phyloP scores from a whole-genome alignment of 805 yeast genomes.

The Scheffersomyces amazonensis region DNA sequence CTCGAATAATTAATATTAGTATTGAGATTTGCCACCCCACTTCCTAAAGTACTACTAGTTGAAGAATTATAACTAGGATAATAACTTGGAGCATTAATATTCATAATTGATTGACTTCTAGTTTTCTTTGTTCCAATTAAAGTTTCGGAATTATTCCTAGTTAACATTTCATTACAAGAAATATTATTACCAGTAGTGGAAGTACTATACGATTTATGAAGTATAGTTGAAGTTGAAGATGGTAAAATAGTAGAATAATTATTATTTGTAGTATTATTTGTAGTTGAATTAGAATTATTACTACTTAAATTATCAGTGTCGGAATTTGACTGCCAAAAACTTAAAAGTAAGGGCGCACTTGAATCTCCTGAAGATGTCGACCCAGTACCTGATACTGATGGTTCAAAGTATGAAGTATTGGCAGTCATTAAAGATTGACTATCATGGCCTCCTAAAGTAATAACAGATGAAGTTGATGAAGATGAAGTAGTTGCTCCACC shows the following conservation, averaged over 20 bases:
- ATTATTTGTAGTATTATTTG: not conserved
- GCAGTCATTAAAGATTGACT: not conserved
- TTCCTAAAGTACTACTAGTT: not conserved
- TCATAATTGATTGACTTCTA: conserved; percentile 13
- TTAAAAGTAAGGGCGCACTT: conserved; percentile 6
- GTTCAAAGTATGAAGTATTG: conserved; percentile 1
- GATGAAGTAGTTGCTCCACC: not conserved
- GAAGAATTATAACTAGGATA: conserved; percentile 15
- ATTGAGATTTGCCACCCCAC: conserved; percentile 1
- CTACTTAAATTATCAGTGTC: not conserved
- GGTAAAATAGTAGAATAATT: not conserved
- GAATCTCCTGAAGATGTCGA: not conserved
- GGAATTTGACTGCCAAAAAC: conserved; percentile 11
- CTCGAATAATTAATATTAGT: conserved; percentile 2
- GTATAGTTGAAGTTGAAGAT: not conserved
- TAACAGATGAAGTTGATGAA: not conserved
- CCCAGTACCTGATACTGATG: not conserved
- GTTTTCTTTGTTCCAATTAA: not conserved
- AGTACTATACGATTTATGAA: not conserved
- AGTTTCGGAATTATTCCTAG: not conserved
- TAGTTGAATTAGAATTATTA: not conserved
- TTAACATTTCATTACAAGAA: conserved; percentile 1
- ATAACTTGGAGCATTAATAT: conserved; percentile 30
- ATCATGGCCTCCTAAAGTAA: not conserved
- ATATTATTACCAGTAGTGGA: not conserved